Base-by-base conservation (phyloP, 805 yeast genomes). In the Starmerella roubikii region DNA sequence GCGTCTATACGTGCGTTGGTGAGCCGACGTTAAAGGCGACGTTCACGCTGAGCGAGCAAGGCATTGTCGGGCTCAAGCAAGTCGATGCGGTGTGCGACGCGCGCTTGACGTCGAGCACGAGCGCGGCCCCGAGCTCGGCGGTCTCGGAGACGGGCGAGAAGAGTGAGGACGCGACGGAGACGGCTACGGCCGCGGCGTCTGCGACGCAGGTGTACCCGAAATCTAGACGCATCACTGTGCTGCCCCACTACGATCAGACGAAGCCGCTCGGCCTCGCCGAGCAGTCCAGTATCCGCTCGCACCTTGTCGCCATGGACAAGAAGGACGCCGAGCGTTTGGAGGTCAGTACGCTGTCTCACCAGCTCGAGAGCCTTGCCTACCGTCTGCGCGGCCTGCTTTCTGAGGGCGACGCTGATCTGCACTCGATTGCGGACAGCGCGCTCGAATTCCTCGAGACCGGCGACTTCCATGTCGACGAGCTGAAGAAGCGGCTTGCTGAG, bases 351-450 rank as follows among this genome's bases (percentile, higher is more conserved):
- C 59, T 70, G 23, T 69, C 72, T 48, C 88, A 86, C 56, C 59
- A 66, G 26, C 67, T 88, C 17, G 97, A 88, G 59, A 68, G 75
- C 17, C 60, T 70, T n/a, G 63, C 85, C 38, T 86, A 88, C 60
- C 68, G 68, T 41, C 65, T 82, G 23, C 72, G 93, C 41, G 65
- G 70, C 9, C 32, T 50, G 22, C 45, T 35, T 8, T 43, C 41
- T 17, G 45, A 30, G 25, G 39, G 32, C n/a, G 37, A 30, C 23
- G 35, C 11, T 8, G 46, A 42, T 30, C 38, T 46, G n/a, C 20
- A 27, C 2, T 34, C 30, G 8, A 40, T 44, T 10, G 41, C 45
- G 4, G 36, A 43, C 30, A 23, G 30, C 19, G 34, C 47, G 25
- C 41, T 47, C 10, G 44, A 43, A 24, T 44, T 45, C 42, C 35